A percentile compares a stretch with the other conserved stretches of the same genome.
Conservation (phyloP, 345 rosid genomes). For the Brassica rapa region DNA sequence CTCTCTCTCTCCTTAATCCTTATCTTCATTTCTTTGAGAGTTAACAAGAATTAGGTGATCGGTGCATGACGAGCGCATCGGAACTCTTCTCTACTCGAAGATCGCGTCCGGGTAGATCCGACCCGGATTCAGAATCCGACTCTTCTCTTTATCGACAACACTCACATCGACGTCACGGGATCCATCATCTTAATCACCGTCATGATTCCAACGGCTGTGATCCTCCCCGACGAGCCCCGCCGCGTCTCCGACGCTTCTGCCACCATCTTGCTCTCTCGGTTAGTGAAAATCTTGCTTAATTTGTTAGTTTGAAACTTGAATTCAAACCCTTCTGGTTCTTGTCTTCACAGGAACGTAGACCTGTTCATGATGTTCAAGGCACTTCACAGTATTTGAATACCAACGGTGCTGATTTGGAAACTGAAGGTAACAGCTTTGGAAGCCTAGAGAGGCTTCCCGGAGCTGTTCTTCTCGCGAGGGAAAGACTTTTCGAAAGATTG, state of each 20-base stretch:
- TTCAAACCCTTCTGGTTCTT: neutral
- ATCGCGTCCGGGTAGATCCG: constrained; percentile 66
- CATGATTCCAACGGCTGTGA: constrained; percentile 64
- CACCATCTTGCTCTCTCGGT: constrained; percentile 50
- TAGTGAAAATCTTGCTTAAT: neutral
- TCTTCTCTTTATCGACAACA: constrained; percentile 47
- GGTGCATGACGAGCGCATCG: too few species aligned
- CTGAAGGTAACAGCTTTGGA: constrained; percentile 46
- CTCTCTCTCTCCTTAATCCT: neutral
- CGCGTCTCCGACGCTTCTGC: constrained; percentile 49
- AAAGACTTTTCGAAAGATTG: constrained; percentile 86
- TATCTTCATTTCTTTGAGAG: too few species aligned
- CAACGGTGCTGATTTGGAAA: constrained; percentile 44
- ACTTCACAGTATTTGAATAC: constrained; percentile 43
- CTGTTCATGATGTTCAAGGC: constrained; percentile 46
- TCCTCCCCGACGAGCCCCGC: constrained; percentile 58
- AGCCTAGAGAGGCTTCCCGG: constrained; percentile 80
- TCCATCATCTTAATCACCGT: constrained; percentile 48
- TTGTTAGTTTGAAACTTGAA: neutral
- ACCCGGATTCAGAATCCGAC: constrained; percentile 47
- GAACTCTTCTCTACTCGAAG: constrained; percentile 46
- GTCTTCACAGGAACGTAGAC: constrained; percentile 54
- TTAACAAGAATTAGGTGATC: too few species aligned
- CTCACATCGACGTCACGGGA: constrained; percentile 49
- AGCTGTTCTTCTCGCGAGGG: constrained; percentile 88